Conservation (phyloP, 352 stramenopile species). For the Phytophthora vignae region DNA sequence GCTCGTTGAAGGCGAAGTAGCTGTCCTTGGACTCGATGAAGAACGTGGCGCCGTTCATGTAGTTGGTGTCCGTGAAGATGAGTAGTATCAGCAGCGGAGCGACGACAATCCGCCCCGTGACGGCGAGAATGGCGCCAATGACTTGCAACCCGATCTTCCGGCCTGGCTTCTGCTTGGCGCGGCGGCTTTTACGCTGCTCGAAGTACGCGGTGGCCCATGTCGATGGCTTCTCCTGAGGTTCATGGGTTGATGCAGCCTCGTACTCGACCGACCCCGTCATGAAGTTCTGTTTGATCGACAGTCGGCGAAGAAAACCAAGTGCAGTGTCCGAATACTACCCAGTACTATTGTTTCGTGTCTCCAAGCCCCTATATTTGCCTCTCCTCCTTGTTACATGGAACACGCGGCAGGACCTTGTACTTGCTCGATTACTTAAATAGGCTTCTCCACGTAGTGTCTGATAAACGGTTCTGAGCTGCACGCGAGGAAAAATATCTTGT, state of each 20-base stretch:
- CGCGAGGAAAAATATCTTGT: neutral
- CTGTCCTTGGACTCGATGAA: slow-evolving; percentile 38
- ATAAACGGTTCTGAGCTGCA: neutral
- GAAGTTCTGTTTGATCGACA: too few species aligned
- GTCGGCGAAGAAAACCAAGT: neutral
- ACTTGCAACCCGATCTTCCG: slow-evolving; percentile 6
- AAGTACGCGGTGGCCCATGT: slow-evolving; percentile 15
- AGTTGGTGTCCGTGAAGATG: slow-evolving; percentile 18
- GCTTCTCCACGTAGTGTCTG: neutral
- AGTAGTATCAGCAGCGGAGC: slow-evolving; percentile 20
- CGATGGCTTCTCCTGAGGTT: slow-evolving; percentile 10
- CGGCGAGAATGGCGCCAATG: slow-evolving; percentile 14
- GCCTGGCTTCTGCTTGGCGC: neutral
- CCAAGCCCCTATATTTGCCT: slow-evolving; percentile 4
- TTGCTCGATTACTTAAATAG: slow-evolving; percentile 2
- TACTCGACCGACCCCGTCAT: slow-evolving; percentile 1
- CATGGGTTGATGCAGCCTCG: neutral
- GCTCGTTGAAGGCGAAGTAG: slow-evolving; percentile 37
- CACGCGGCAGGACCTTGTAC: neutral
- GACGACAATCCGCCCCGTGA: slow-evolving; percentile 26
- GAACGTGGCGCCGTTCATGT: slow-evolving; percentile 14
- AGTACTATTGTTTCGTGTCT: neutral
- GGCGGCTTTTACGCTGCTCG: slow-evolving; percentile 4
- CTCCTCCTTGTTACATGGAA: neutral
- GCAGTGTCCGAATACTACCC: neutral